Evolutionary conservation across 1,284 basidiomycete species (phyloP).

Genomic region (Irpex sp.): DNA sequence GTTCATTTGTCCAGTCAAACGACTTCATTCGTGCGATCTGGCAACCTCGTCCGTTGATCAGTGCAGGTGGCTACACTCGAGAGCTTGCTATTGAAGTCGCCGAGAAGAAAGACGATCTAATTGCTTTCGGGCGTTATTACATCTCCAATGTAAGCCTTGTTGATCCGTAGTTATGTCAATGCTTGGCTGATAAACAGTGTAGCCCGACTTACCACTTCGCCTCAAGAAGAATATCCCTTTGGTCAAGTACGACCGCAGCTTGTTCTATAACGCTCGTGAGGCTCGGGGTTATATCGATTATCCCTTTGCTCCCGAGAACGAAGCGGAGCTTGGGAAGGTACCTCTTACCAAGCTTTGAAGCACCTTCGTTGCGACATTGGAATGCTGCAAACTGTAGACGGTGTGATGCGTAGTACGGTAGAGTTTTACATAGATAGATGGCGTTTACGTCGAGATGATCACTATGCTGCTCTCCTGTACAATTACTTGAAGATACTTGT

Average conservation of each 20-base stretch:
- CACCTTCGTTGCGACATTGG: too few relatives aligned
- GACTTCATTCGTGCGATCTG: constrained; percentile 28
- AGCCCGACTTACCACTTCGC: constrained; percentile 46
- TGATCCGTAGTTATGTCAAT: background rate
- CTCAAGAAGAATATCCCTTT: constrained; percentile 32
- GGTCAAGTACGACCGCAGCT: constrained; percentile 26
- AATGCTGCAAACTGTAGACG: too few relatives aligned
- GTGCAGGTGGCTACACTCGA: constrained; percentile 32
- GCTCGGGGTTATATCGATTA: constrained; percentile 36
- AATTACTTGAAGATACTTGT: too few relatives aligned
- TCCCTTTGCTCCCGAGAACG: constrained; percentile 21
- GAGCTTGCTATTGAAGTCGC: constrained; percentile 22
- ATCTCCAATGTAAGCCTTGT: constrained; percentile 35
- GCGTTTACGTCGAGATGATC: too few relatives aligned
- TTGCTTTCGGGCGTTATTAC: constrained; percentile 45
- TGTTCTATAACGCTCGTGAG: constrained; percentile 30
- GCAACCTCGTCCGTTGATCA: constrained; percentile 25
- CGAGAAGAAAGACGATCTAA: constrained; percentile 31
- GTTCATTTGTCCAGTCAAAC: constrained; percentile 19
- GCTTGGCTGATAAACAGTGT: background rate
- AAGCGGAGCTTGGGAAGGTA: background rate
- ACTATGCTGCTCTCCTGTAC: too few relatives aligned
- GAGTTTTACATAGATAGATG: too few relatives aligned
- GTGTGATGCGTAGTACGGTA: too few relatives aligned
- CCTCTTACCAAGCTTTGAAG: background rate